Base-by-base conservation (phyloP, 345 rosid species). In the Alliaria petiolata region DNA sequence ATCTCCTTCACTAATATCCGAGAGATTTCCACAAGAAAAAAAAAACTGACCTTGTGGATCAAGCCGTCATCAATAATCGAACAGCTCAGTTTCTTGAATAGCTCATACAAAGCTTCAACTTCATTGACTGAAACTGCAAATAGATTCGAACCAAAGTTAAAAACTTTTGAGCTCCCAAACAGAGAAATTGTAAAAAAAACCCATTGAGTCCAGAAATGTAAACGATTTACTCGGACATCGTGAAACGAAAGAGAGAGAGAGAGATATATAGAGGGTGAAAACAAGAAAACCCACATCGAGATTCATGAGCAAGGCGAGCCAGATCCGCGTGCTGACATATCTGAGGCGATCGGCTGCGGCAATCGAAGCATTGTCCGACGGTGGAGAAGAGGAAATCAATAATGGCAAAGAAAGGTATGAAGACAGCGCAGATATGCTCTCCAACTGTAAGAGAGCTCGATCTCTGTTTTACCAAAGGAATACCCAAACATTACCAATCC, bases 61-160 rank as follows among this genome's bases (percentile, higher is more conserved):
- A 86, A 75, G n/a, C 89, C 88, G 26, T 87, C 96, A 39, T 85
- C 82, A 39, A 87, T 73, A 40, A 91, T 82, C 0, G 89, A 88
- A 74, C 80, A 76, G 50, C 95, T 86, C 61, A 89, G 36, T 75
- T 81, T 85, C 89, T 85, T 84, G 75, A 80, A 91, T 19, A 91
- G 80, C 82, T 84, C 95, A 51, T 72, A 74, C 76, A 91, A 71
- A 2, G 95, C 92, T 80, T 88, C 92, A 78, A 91, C 75, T 65
- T 91, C 95, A 53, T 85, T 87, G 16, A 87, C 82, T 19, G 88
- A 73, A 74, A 91, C 93, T 87, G 84, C 84, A 63, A 33, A 49
- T 4, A 26, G 5, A 12, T 34, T 52, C 7, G 39, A 17, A 30
- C 19, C 47, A 54, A 55, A 25, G 44, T 20, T n/a, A 5, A 0